Base-by-base conservation (phyloP, 2,329 filamentous ascomycete species). In the Pseudomassariella vexata region DNA sequence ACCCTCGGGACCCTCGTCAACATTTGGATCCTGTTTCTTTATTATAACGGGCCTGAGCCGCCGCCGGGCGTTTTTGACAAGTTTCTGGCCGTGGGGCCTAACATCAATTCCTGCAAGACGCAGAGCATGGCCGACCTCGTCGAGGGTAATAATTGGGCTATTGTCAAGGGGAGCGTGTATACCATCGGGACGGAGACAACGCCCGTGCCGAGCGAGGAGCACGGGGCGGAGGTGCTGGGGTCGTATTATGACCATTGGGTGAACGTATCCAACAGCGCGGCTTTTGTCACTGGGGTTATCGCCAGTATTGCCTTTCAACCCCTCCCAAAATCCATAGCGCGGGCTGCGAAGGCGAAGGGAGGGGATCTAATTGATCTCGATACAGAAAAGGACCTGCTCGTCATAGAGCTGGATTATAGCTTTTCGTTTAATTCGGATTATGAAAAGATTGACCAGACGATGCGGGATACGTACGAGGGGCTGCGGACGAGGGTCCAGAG, bases 21-120 rank as follows among this genome's bases (percentile, higher is more conserved):
- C 38, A 58, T 70, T 14, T 79, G 73, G 71, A 63, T 76, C 36
- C 52, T 82, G 37, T 80, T 80, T 52, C 48, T 76, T 21, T 80
- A 77, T 57, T 81, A 80, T 49, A 72, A 82, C 49, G 77, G 71
- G 1, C 63, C 66, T 0, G 51, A 55, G 30, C 66, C 66, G 1
- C 75, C 76, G 1, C 46, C 57, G 2, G 67, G 59, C 5, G 63
- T 72, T 3, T 81, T 82, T 37, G 60, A 66, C 35, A 66, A 68
- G 35, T 82, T 82, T 50, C 65, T 67, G 2, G 57, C 58, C 23
- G 59, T 73, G 28, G 46, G 53, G 1, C 60, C 63, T 2, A 38
- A 57, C 1, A 46, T 61, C 15, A 68, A 73, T 44, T 65, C 53
- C 12, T 60, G 58, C 30, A 64, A 66, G 45, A 63, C 61, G 3